phyloP scores from a whole-genome alignment of 257 asterid species.

The Henckelia pumila region DNA sequence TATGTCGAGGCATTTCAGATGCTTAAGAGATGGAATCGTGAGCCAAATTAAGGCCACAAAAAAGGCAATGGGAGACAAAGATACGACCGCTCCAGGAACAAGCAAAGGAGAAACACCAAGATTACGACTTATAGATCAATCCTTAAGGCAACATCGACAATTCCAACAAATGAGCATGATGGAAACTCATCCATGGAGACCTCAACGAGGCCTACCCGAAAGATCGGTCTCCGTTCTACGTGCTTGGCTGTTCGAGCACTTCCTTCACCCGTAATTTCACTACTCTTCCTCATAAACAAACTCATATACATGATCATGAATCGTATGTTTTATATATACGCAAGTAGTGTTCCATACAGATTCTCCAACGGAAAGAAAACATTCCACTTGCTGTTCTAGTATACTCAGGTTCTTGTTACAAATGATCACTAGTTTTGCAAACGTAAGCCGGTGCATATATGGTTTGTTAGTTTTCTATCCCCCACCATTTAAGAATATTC shows the following conservation, averaged over 20 bases:
- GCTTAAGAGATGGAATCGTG: slow-evolving; percentile 65
- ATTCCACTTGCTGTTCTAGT: slow-evolving; percentile 25
- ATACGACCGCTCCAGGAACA: slow-evolving; percentile 41
- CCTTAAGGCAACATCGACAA: slow-evolving; percentile 72
- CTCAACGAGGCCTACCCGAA: slow-evolving; percentile 84
- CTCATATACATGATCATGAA: background rate
- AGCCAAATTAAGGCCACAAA: slow-evolving; percentile 53
- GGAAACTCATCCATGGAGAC: slow-evolving; percentile 92
- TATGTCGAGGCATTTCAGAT: slow-evolving; percentile 84
- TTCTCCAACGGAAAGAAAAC: slow-evolving; percentile 12
- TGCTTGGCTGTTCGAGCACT: slow-evolving; percentile 97
- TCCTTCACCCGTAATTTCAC: slow-evolving; percentile 89
- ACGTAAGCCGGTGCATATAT: slow-evolving; percentile 25
- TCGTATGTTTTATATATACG: background rate
- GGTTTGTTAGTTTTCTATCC: slow-evolving; percentile 32
- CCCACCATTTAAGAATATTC: slow-evolving; percentile 27
- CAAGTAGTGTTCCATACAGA: slow-evolving; percentile 5
- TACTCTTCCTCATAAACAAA: background rate
- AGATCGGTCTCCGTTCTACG: slow-evolving; percentile 74
- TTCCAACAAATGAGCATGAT: slow-evolving; percentile 74
- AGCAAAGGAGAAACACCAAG: slow-evolving; percentile 81
- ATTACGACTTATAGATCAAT: slow-evolving; percentile 65
- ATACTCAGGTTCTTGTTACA: slow-evolving; percentile 30
- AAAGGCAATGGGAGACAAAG: slow-evolving; percentile 77
- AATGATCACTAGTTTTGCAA: slow-evolving; percentile 32